Evolutionary conservation across 306 rosid genomes (phyloP), one percentile per base, ranked within the genome.

Genomic region (Mimosa pudica): DNA sequence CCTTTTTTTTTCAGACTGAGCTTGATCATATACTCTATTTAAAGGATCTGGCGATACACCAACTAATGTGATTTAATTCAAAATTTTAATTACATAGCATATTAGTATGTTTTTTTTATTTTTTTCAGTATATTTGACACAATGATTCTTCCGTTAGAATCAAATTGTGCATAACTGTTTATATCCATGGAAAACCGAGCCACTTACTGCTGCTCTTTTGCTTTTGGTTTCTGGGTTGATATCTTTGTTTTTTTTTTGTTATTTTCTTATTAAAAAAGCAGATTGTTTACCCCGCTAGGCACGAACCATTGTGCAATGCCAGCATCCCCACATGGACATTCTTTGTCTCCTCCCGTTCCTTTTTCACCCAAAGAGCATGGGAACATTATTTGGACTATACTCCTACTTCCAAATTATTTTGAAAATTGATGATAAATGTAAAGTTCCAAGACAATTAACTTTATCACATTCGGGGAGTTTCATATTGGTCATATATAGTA

Each of bases 131-230:
- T 3, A 48, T 48, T 11, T 48, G 52, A 8, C 16, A 47, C 51
- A 11, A 10, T 11, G 4, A 48, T 8, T 38, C 42, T 38, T 47
- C 20, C 48, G 6, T n/a, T 18, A 18, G 63, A 60, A 60, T 60
- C 2, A 10, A 60, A 60, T 47, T 46, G 58, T 70, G 10, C 35
- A 11, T 5, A 3, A 16, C 58, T 57, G 38, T 54, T 57, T 38
- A 74, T 30, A 10, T 57, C 3, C 9, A 38, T 57, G 68, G 77
- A 48, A 42, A 57, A 24, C 6, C 68, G 78, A 74, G 68, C 74
- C 74, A 33, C 10, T 9, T 18, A 58, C 24, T 60, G 70, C 78
- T 44, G 16, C 78, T 42, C 70, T 44, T 60, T 60, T 44, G 57
- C 42, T 75, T 58, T 75, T 16, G 70, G 68, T 32, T 62, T 62